phyloP scores from a whole-genome alignment of 805 yeast species.

The Cyberlindnera maclurae region DNA sequence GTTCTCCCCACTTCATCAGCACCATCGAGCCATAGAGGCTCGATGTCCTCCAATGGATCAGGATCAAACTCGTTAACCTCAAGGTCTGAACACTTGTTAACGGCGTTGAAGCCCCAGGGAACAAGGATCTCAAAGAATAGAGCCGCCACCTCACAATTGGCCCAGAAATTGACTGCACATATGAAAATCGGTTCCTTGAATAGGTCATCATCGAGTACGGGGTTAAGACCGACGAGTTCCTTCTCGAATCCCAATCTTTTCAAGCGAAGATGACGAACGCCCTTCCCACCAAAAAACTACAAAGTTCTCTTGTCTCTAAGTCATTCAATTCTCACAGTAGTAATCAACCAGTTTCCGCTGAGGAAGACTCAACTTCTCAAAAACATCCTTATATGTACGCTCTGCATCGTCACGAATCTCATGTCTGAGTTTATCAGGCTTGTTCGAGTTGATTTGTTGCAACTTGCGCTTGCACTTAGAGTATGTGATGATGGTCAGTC shows the following conservation, averaged over 20 bases:
- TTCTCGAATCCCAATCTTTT: conserved; percentile 10
- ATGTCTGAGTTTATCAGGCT: conserved; percentile 21
- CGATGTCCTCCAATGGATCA: conserved; percentile 10
- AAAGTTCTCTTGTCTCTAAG: background rate
- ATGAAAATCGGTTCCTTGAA: conserved; percentile 19
- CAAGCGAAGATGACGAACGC: conserved; percentile 4
- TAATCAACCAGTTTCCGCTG: conserved; percentile 42
- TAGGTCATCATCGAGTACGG: conserved; percentile 4
- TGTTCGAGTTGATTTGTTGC: conserved; percentile 12
- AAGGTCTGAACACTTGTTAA: background rate
- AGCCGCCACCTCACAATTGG: conserved; percentile 19
- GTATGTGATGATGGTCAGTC: conserved; percentile 20
- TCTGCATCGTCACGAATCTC: conserved; percentile 7
- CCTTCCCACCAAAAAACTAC: background rate
- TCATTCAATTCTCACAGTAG: conserved; percentile 25
- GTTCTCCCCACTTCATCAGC: conserved; percentile 3
- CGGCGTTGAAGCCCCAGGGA: no score
- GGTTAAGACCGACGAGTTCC: conserved; percentile 16
- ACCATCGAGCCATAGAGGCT: conserved; percentile 5
- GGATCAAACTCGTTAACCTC: conserved; percentile 11
- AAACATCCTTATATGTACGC: conserved; percentile 23
- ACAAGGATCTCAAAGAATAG: conserved; percentile 9
- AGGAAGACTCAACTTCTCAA: conserved; percentile 32
- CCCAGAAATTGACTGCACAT: conserved; percentile 20
- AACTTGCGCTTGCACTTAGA: conserved; percentile 21